Base-by-base conservation (phyloP, 2,329 filamentous ascomycete species). In the Pseudohalonectria lignicola region DNA sequence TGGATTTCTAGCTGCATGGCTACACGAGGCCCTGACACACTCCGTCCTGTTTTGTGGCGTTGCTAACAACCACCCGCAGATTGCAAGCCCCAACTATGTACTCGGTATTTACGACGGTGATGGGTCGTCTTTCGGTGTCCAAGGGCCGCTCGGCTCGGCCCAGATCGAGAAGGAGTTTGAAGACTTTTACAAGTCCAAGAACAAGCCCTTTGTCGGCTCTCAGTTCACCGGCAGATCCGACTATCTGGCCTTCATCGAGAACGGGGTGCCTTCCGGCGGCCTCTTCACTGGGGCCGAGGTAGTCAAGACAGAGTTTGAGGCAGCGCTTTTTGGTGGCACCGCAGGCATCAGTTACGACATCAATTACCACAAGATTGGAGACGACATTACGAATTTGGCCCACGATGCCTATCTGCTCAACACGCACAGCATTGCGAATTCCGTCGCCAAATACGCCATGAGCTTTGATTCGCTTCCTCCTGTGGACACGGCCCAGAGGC, bases 151-250 rank as follows among this genome's bases (percentile, higher is more conserved):
- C 12, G 72, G 63, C 1, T 60, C 74, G 44, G 68, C 69, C 9
- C 71, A 72, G 50, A 49, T 75, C 49, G 59, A 69, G 44, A 54
- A 64, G 10, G 75, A 63, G 55, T 74, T 64, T 18, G 20, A 9
- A 9, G 15, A 26, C 23, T 17, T 32, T 7, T 23, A 23, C 53
- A 44, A 41, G 39, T 40, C 48, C 16, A 49, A 47, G 64, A 64
- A 7, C 73, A 78, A 45, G 66, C 66, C 64, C 30, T 75, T 67
- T 42, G 73, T 73, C 1, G n/a, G n/a, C n/a, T n/a, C n/a, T n/a
- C 69, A 72, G 21, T 76, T 76, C 19, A 69, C 71, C 33, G 85
- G 85, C 50, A 70, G 73, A n/a, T n/a, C n/a, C 52, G 79, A 84
- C 52, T 83, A 84, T 49, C 76, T 71, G 25, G 74, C 70, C 3